Evolutionary conservation across 768 basidiomycete genomes (phyloP), one percentile per base, ranked within the genome.

Genomic region (Tylopilus intermedius): DNA sequence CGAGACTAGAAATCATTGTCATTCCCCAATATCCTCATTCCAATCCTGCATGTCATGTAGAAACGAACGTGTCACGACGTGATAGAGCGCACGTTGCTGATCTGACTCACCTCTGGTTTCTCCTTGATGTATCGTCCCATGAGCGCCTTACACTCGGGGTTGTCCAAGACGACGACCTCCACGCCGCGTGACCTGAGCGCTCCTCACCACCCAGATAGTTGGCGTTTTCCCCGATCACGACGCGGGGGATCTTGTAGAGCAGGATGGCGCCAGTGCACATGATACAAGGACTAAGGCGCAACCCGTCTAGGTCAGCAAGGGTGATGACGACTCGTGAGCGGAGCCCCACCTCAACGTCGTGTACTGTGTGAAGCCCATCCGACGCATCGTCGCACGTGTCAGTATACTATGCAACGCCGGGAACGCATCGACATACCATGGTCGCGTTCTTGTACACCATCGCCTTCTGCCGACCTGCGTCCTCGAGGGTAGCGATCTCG

Each of bases 201-300:
- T 78, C 73, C 57, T 86, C 84, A 1, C 72, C 76, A 8, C 80
- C 82, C 14, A 75, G 55, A 58, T 77, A 81, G 35, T 73, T 85
- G 15, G 55, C 43, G 56, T 84, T 82, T 62, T 86, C 84, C 15
- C 83, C 83, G 44, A 86, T 79, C 10, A 87, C 82, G 8, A 84
- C 78, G 6, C 83, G 75, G 5, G 80, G 79, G 38, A 86, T 84
- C 43, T 78, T 77, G 67, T 82, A 84, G 9, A 84, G 70, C n/a
- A 81, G 53, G 24, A 82, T 79, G 1, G 83, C 78, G 8, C 83
- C 84, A 1, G 78, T 74, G 59, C 84, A 86, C 84, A 85, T 84
- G 48, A 70, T 75, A 59, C 84, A 86, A 2, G 84, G 85, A 41
- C 49, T 43, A 18, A 6, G 18, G 37, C 5, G 37, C n/a, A 38